These are phyloP conservation scores for Malassezia restricta DNA, from an alignment of 1,284 basidiomycete species.

Conservation along the genomic window DNA sequence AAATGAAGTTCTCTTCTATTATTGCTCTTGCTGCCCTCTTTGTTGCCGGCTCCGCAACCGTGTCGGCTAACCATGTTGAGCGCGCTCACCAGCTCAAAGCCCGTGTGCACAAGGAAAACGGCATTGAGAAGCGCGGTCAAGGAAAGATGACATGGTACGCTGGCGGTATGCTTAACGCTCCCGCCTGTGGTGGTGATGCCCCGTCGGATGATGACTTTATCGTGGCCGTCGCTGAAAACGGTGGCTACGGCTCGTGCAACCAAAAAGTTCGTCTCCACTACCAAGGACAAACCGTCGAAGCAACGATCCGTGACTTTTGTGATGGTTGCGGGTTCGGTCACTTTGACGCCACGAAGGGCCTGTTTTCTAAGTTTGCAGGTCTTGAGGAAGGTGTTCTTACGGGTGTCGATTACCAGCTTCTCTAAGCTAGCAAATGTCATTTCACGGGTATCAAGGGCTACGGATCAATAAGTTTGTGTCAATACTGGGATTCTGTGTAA, in stretches of 20 bases:
- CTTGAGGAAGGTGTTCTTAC: conserved; percentile 31
- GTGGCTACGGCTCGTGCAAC: conserved; percentile 30
- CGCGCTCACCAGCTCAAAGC: conserved; percentile 31
- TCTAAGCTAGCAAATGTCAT: conserved; percentile 4
- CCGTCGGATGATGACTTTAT: conserved; percentile 27
- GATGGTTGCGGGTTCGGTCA: conserved; percentile 25
- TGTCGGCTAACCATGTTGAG: conserved; percentile 5
- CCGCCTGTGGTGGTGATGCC: conserved; percentile 35
- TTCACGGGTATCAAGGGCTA: not conserved
- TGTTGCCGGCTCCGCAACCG: conserved; percentile 12
- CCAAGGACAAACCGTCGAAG: conserved; percentile 31
- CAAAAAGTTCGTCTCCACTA: conserved; percentile 33
- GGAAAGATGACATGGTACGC: conserved; percentile 35
- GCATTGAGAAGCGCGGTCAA: conserved; percentile 18
- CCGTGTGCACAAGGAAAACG: conserved; percentile 10
- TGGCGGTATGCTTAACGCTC: conserved; percentile 29
- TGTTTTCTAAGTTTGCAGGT: conserved; percentile 31
- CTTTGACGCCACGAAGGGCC: conserved; percentile 28
- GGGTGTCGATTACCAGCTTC: conserved; percentile 17
- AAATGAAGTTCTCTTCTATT: conserved; percentile 30
- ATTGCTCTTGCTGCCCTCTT: conserved; percentile 18
- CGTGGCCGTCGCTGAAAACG: conserved; percentile 30
- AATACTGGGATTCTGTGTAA: not conserved
- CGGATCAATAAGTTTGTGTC: not conserved
- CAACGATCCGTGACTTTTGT: conserved; percentile 33